Evolutionary conservation across 495 filamentous ascomycete genomes (phyloP).

Genomic region (Hypoxylon lenormandii): DNA sequence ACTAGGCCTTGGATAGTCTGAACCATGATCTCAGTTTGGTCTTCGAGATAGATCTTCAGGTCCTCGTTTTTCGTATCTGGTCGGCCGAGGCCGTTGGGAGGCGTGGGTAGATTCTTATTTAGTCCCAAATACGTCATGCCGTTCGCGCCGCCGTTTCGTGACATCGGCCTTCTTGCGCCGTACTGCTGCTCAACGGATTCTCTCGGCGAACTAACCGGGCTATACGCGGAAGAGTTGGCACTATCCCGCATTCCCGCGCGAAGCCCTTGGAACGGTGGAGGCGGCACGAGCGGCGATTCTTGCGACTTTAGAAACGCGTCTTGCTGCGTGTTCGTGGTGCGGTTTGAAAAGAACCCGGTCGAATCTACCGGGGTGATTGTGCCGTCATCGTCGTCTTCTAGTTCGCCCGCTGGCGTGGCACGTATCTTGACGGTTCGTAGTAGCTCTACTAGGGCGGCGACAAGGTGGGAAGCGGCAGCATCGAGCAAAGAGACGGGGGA

Average conservation of each 20-base stretch:
- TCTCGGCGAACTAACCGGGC: conserved; percentile 66
- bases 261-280: conserved; percentile 65
- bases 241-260: conserved; percentile 55
- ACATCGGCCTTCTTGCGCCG: conserved; percentile 49
- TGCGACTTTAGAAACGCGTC: conserved; percentile 46
- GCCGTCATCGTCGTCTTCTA: conserved; percentile 79
- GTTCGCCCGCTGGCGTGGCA: conserved; percentile 75
- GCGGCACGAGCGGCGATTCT: conserved; percentile 53
- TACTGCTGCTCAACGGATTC: conserved; percentile 58
- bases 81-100: conserved; percentile 49
- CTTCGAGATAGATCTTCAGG: conserved; percentile 82
- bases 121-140: conserved; percentile 50
- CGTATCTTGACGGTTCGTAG: conserved; percentile 85
- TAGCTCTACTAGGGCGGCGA: conserved; percentile 84
- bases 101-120: conserved; percentile 54
- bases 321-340: conserved; percentile 52
- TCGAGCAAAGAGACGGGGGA: conserved; percentile 94
- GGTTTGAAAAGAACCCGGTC: conserved; percentile 65
- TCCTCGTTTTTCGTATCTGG: conserved; percentile 73
- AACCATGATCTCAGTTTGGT: conserved; percentile 82
- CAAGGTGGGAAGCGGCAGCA: conserved; percentile 93
- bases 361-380: conserved; percentile 66
- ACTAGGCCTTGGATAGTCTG: conserved; percentile 86
- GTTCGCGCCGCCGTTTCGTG: conserved; percentile 51
- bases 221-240: conserved; percentile 67